Evolutionary conservation across 2,329 filamentous ascomycete species (phyloP).

Genomic region (Fusarium dlaminii): DNA sequence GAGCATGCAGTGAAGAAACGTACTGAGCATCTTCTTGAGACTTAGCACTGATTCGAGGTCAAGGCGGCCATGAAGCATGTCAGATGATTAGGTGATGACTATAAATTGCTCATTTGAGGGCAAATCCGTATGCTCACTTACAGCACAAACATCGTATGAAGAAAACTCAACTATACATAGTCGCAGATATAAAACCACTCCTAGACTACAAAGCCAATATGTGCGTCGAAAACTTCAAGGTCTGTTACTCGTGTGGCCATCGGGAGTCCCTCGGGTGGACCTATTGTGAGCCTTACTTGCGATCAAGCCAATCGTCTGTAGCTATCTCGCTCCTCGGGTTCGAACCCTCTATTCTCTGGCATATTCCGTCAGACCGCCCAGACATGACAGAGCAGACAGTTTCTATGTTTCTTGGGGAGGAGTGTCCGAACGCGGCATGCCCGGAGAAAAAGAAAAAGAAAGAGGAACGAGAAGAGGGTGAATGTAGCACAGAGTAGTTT

Average conservation of each 20-base stretch:
- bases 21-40: background rate
- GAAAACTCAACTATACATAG: background rate
- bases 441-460: background rate
- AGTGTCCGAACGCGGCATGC: background rate
- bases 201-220: background rate
- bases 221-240: background rate
- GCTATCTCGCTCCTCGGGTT: background rate
- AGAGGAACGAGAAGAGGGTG: background rate
- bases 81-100: background rate
- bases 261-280: background rate
- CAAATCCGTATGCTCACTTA: background rate
- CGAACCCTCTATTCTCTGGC: background rate
- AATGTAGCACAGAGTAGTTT: background rate
- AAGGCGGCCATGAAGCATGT: background rate
- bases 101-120: background rate
- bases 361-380: background rate
- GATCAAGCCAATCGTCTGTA: background rate
- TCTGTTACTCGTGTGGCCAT: background rate
- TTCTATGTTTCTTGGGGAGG: background rate
- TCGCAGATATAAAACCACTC: background rate
- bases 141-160: background rate
- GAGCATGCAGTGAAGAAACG: background rate
- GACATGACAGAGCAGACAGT: background rate
- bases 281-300: background rate
- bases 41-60: background rate